Base-by-base conservation (phyloP, 2,329 filamentous ascomycete species). In the Tolypocladium capitatum region DNA sequence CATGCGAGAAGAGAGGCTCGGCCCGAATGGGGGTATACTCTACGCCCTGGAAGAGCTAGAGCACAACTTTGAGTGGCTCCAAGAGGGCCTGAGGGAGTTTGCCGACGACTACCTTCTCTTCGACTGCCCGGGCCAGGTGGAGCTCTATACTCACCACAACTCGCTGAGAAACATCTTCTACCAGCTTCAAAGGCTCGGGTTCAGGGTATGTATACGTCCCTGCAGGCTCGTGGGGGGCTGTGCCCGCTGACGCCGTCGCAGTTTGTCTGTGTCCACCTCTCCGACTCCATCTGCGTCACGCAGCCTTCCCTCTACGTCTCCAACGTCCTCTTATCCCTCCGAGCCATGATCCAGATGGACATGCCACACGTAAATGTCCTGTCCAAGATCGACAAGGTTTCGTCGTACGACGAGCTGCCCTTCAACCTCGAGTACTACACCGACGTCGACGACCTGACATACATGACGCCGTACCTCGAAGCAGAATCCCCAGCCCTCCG, bases 351-450 rank as follows among this genome's bases (percentile, higher is more conserved):
- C 46, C 92, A 97, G 68, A 91, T 98, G 78, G 92, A 97, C 61
- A 84, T 97, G 52, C 89, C 92, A 1, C 88, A 96, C 61, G 74
- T 98, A 55, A 98, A 98, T 60, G 86, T 98, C 52, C 77, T 98
- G 27, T 96, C 90, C 49, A 98, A 98, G 69, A 94, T 98, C 68
- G 92, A 98, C 68, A 96, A 96, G 61, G 74, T 98, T 47, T 73
- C 82, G 33, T 80, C 84, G 46, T 96, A 95, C 60, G 83, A 87
- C 43, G 80, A 86, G 27, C 74, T 98, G 0, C 88, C 90, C 0
- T 96, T 98, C 72, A 95, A 95, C 58, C 81, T 98, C 50, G 90
- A 96, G 55, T 98, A 84, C 66, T 98, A 97, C 65, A 97, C 92
- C 51, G 91, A 98, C 64, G 91, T 97, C 8, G 90, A 98, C 65